A percentile compares a stretch with the other conserved stretches of the same genome.
Conservation (phyloP, 495 filamentous ascomycete species). For the Ramalina peruviana region DNA sequence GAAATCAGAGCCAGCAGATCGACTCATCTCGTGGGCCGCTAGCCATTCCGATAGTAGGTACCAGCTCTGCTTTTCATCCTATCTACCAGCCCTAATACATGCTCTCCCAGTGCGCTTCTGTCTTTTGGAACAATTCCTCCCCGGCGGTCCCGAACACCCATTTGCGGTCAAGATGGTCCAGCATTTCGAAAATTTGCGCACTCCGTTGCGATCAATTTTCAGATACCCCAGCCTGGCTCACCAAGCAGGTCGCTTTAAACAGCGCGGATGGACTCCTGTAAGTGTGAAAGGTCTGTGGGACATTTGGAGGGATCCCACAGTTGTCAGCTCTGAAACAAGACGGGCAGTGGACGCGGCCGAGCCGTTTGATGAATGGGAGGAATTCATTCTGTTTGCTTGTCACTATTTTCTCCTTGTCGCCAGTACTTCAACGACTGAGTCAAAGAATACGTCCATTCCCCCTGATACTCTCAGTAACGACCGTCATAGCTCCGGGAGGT, state of each 20-base stretch:
- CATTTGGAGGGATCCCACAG: constrained; percentile 56
- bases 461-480: background rate
- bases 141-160: constrained; percentile 60
- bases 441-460: background rate
- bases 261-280: constrained; percentile 49
- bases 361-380: constrained; percentile 93
- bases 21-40: constrained; percentile 56
- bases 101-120: constrained; percentile 45
- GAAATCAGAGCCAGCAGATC: constrained; percentile 59
- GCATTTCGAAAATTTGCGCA: constrained; percentile 70
- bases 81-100: background rate
- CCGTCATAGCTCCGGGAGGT: background rate
- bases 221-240: constrained; percentile 50
- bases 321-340: constrained; percentile 42
- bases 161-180: constrained; percentile 80
- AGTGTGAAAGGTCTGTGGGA: constrained; percentile 57
- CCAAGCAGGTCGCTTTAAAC: constrained; percentile 52
- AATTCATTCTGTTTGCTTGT: constrained; percentile 71
- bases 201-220: constrained; percentile 56
- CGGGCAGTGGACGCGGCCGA: constrained; percentile 50
- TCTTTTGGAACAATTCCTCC: constrained; percentile 78
- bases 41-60: constrained; percentile 45
- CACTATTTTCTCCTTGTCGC: constrained; percentile 80
- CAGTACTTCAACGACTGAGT: constrained; percentile 1
- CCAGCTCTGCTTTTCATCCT: background rate